Evolutionary conservation across 305 asterid genomes (phyloP), one percentile per base, ranked within the genome.

Genomic region (Fraxinus baroniana): DNA sequence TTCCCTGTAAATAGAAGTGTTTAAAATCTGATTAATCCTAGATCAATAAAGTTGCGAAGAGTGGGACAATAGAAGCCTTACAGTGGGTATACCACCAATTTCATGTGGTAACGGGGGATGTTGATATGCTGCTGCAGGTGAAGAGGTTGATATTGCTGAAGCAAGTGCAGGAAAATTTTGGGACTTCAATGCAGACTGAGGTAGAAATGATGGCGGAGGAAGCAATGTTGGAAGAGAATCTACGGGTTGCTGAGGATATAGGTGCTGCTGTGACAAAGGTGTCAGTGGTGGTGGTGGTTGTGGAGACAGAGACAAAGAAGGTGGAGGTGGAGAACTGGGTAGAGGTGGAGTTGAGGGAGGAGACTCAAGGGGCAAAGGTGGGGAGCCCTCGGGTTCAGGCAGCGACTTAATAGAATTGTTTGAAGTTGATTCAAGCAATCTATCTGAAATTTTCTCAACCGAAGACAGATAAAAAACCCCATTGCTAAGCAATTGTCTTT

Each of bases 311-410:
- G 89, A 78, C 36, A 89, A 74, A 30, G 87, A 46, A 17, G 92
- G 77, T 81, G 91, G 93, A 85, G 92, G 94, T 39, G 92, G 93
- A 74, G 99, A 92, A 77, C 91, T 81, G 77, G 99, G 99, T 78
- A 94, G 86, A 80, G 94, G 95, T 78, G 99, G 99, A 73, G 94
- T 93, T 41, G 64, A 77, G 79, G 99, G 98, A 70, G 98, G 98
- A 84, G 99, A 88, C 57, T 89, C 91, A 76, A 81, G 87, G 64
- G 99, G 99, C 87, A 92, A 79, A 12, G 98, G 98, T 24, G 99
- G 99, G 89, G 97, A 91, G 75, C 94, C 92, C 76, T 90, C 93
- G 28, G 91, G 95, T 68, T 91, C 89, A 82, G 90, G 91, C 72
- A 85, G 87, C 85, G 80, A 86, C 78, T 89, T 89, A 6, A 79